Base-by-base conservation (phyloP, 352 stramenopile species). In the Pythium monospermum region DNA sequence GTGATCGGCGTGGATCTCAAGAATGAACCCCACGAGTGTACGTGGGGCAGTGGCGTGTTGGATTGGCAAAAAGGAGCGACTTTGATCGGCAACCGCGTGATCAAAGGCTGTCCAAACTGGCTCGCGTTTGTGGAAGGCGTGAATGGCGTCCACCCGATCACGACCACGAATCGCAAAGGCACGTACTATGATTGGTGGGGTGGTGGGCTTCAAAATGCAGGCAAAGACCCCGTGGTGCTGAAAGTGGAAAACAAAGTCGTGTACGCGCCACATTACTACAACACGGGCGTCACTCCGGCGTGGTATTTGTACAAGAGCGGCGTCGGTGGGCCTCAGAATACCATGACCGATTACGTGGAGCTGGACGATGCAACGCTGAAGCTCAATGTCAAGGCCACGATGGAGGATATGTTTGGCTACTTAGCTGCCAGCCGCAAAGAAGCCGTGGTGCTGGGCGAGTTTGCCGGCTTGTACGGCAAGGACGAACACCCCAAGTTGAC, bases 111-210 rank as follows among this genome's bases (percentile, higher is more conserved):
- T 27, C 76, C 82, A 2, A 63, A 82, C 18, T 92, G 82, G 82
- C 53, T 92, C 35, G 82, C 70, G 13, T 90, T 92, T 33, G 82
- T 92, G 16, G 82, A 92, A 42, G 82, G 82, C 16, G 64, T 92
- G 10, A 70, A 82, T 12, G 44, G 49, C 27, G 61, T 47, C 3
- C 75, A 84, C 39, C 71, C 47, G 13, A 59, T 85, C 35, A 77
- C 60, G 11, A 66, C 89, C 11, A 66, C 69, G 18, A 69, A 68
- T 6, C 47, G 53, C 16, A 50, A 71, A 33, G 63, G 76, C 3
- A 58, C 59, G n/a, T 92, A 92, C 61, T 88, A 84, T 53, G 78
- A 92, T 41, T 92, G 82, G 79, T 92, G 77, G 76, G 82, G 82
- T 26, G 76, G 76, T 36, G 79, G 82, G 4, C 59, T 92, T 0